These are phyloP conservation scores for Phaseolus lunatus DNA, from an alignment of 306 rosid species.

Conservation along the genomic window DNA sequence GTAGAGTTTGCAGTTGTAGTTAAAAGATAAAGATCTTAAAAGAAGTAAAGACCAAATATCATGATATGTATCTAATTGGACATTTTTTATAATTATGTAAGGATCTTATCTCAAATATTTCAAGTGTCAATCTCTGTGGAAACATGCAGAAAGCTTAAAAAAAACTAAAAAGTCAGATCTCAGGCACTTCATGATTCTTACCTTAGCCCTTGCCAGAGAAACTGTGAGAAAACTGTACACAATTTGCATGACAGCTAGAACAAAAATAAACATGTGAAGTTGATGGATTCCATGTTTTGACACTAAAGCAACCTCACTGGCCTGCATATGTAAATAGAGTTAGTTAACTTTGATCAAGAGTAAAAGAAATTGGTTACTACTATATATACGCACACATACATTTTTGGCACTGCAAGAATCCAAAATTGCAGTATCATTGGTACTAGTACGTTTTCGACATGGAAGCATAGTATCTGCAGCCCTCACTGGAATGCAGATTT, in stretches of 20 bases:
- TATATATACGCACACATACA: too few species aligned
- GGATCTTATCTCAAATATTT: too few species aligned
- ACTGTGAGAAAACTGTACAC: conserved; percentile 28
- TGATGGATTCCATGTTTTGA: conserved; percentile 30
- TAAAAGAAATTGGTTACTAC: background rate
- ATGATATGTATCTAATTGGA: too few species aligned
- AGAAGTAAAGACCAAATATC: too few species aligned
- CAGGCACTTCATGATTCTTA: background rate
- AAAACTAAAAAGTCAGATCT: background rate
- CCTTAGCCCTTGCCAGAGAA: conserved; percentile 36
- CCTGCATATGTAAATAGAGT: conserved; percentile 16
- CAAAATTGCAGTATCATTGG: conserved; percentile 15
- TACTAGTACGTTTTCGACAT: conserved; percentile 14
- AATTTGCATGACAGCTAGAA: conserved; percentile 34
- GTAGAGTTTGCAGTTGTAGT: too few species aligned
- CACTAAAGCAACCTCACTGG: conserved; percentile 6
- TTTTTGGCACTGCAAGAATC: conserved; percentile 36
- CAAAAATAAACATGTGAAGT: conserved; percentile 32
- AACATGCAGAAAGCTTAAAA: background rate
- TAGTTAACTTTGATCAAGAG: background rate
- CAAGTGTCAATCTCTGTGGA: too few species aligned
- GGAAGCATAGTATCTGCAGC: conserved; percentile 36
- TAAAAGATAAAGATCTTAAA: too few species aligned
- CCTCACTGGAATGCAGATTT: conserved; percentile 28
- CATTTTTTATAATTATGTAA: too few species aligned